A percentile compares a stretch with the other conserved stretches of the same genome.
Evolutionary conservation across 2,329 filamentous ascomycete species (phyloP).

Genomic region (Capronia epimyces): DNA sequence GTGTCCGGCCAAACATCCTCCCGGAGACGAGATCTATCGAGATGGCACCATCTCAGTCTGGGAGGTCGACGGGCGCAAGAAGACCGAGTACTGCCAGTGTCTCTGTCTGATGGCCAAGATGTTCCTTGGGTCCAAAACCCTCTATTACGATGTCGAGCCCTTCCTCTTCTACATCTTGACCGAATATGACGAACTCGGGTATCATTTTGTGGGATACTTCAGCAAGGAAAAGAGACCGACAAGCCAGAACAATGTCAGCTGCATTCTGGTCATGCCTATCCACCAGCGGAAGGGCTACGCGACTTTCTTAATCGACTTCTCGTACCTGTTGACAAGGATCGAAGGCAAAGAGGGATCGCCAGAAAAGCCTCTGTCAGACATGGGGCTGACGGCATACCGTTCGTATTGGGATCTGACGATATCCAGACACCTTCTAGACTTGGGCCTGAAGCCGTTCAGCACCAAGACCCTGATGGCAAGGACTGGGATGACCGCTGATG

Average conservation of each 20-base stretch:
- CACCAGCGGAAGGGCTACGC: slow-evolving; percentile 97
- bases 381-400: slow-evolving; percentile 93
- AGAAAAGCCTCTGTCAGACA: slow-evolving; percentile 94
- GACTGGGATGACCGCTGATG: slow-evolving; percentile 92
- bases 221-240: slow-evolving; percentile 96
- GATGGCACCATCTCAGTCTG: slow-evolving; percentile 93
- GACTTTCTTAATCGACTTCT: slow-evolving; percentile 95
- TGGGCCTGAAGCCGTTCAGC: slow-evolving; percentile 53
- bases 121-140: slow-evolving; percentile 94
- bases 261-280: slow-evolving; percentile 90
- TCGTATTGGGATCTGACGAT: slow-evolving; percentile 94
- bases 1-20: slow-evolving; percentile 92
- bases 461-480: slow-evolving; percentile 50
- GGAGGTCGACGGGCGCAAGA: slow-evolving; percentile 90
- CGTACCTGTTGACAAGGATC: slow-evolving; percentile 87
- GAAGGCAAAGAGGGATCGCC: slow-evolving; percentile 93
- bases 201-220: slow-evolving; percentile 98
- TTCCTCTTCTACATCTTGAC: slow-evolving; percentile 99
- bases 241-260: slow-evolving; percentile 95
- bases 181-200: slow-evolving; percentile 78
- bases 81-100: slow-evolving; percentile 94
- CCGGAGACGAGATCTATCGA: slow-evolving; percentile 95
- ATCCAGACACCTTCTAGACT: slow-evolving; percentile 72
- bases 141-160: slow-evolving; percentile 99
- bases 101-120: slow-evolving; percentile 91